These are phyloP conservation scores for Chytriomyces sp. DNA, from an alignment of 192 early-diverging fungal species.

Conservation along the genomic window DNA sequence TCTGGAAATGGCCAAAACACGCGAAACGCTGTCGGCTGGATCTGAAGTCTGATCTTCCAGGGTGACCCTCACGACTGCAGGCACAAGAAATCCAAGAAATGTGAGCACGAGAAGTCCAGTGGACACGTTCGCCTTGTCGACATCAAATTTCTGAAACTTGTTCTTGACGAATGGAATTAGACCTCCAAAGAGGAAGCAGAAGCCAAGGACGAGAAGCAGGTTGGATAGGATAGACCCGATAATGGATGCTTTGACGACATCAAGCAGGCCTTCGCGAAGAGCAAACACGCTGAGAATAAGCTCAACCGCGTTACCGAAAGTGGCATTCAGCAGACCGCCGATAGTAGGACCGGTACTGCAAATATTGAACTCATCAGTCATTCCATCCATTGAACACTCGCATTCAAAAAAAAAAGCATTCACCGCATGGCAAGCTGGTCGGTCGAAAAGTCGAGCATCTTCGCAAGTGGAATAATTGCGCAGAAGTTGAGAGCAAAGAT, in stretches of 20 bases:
- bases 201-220: slow-evolving; percentile 82
- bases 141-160: slow-evolving; percentile 56
- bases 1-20: slow-evolving; percentile 62
- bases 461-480: slow-evolving; percentile 87
- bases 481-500: slow-evolving; percentile 85
- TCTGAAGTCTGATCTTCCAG: background rate
- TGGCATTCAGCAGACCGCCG: slow-evolving; percentile 82
- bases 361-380: too few relatives aligned
- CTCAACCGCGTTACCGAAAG: slow-evolving; percentile 85
- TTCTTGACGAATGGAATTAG: slow-evolving; percentile 64
- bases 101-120: slow-evolving; percentile 29
- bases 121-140: slow-evolving; percentile 29
- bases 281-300: slow-evolving; percentile 81
- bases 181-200: slow-evolving; percentile 87
- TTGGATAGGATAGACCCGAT: slow-evolving; percentile 91
- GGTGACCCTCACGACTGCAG: slow-evolving; percentile 1
- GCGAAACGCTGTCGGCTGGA: background rate
- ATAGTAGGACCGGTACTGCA: slow-evolving; percentile 45
- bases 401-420: too few relatives aligned
- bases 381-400: too few relatives aligned
- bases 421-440: slow-evolving; percentile 64
- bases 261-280: slow-evolving; percentile 73
- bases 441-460: slow-evolving; percentile 85
- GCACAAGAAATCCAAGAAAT: slow-evolving; percentile 35
- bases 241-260: slow-evolving; percentile 87